Percentiles rank a stretch among this genome's conserved stretches.
Evolutionary conservation across 2,329 filamentous ascomycete genomes (phyloP).

Genomic region (Diaporthe sp.): DNA sequence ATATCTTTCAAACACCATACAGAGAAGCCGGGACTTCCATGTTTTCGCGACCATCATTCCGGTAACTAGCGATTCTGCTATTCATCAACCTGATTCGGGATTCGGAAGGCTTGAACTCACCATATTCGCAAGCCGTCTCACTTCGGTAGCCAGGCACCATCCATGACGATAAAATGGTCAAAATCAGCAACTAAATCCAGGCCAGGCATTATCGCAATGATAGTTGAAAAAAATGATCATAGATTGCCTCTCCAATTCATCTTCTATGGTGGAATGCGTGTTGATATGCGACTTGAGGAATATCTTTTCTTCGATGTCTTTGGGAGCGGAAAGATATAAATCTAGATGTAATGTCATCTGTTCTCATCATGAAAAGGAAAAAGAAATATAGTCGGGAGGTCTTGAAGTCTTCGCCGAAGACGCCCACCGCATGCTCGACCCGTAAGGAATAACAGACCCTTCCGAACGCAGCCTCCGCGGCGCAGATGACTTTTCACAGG

Average conservation of each 20-base stretch:
- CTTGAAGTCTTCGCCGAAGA: not conserved
- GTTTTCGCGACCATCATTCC: not conserved
- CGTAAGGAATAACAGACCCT: not conserved
- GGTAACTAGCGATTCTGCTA: not conserved
- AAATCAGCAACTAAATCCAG: slow-evolving; percentile 6
- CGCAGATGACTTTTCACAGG: not conserved
- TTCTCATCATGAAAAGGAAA: not conserved
- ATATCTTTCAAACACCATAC: not conserved
- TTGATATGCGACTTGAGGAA: not conserved
- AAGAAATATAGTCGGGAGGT: not conserved
- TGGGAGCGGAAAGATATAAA: too few relatives aligned
- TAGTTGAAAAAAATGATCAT: not conserved
- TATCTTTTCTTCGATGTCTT: not conserved
- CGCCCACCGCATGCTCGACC: not conserved
- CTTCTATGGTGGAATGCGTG: not conserved
- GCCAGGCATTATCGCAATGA: slow-evolving; percentile 23
- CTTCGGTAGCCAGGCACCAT: slow-evolving; percentile 13
- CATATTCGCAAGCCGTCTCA: not conserved
- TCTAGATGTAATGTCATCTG: not conserved
- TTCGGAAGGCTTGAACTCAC: not conserved
- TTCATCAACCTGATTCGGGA: not conserved
- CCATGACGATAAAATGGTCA: slow-evolving; percentile 8
- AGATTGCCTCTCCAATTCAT: not conserved
- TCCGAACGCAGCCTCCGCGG: not conserved
- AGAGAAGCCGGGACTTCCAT: not conserved